A percentile compares a stretch with the other conserved stretches of the same genome.
These are phyloP conservation scores for Penicillium malachiteum DNA, from an alignment of 495 filamentous ascomycete genomes.

Conservation along the genomic window DNA sequence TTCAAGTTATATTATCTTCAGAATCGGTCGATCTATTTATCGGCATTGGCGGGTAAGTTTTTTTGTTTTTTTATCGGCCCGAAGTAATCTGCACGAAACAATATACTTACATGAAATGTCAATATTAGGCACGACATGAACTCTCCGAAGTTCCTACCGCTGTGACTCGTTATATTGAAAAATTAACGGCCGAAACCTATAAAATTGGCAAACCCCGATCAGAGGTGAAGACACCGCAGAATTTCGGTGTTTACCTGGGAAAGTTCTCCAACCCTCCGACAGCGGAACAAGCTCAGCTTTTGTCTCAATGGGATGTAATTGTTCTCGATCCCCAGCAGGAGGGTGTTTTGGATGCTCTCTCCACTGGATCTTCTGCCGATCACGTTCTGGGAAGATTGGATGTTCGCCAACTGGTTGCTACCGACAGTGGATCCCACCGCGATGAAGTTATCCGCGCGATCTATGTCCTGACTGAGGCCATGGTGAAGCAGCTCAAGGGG, in stretches of 20 bases:
- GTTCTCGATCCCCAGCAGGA: background rate
- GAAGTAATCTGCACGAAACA: background rate
- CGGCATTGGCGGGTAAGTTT: conserved; percentile 6
- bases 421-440: conserved; percentile 1
- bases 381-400: conserved; percentile 1
- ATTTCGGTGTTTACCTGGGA: conserved; percentile 4
- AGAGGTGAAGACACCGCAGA: background rate
- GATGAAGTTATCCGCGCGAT: conserved; percentile 4
- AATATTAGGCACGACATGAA: background rate
- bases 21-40: background rate
- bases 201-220: background rate
- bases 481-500: background rate
- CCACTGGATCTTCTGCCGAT: background rate
- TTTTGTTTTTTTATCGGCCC: background rate
- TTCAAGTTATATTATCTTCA: background rate
- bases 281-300: background rate
- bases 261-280: conserved; percentile 1
- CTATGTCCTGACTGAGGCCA: background rate
- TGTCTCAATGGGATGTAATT: conserved; percentile 1
- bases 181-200: background rate
- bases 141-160: background rate
- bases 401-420: conserved; percentile 4
- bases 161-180: background rate
- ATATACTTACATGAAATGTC: background rate
- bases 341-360: background rate